Percentiles rank a stretch among this genome's conserved stretches.
Evolutionary conservation across 2,329 filamentous ascomycete species (phyloP).

Genomic region (Bertia moriformis): DNA sequence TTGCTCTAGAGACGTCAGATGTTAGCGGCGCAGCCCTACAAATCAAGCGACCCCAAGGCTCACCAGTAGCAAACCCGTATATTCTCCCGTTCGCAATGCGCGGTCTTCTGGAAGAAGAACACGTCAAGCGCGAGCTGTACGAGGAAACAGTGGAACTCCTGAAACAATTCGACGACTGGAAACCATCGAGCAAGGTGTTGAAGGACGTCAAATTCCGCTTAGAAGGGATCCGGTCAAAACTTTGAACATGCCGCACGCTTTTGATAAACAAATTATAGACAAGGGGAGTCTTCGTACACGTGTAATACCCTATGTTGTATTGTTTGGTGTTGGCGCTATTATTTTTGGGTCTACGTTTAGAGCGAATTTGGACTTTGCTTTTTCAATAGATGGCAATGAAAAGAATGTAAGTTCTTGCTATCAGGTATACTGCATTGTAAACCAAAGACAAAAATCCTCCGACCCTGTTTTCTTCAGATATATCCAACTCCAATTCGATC

Average conservation of each 20-base stretch:
- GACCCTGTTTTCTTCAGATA: no score
- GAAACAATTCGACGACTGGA: conserved; percentile 51
- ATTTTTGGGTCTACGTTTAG: no score
- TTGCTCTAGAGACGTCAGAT: conserved; percentile 29
- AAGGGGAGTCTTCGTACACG: no score
- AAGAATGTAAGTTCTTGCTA: no score
- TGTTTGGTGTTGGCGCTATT: no score
- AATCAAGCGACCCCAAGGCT: conserved; percentile 1
- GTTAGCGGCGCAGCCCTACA: conserved; percentile 5
- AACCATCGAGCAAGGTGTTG: conserved; percentile 44
- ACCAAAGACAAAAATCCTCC: no score
- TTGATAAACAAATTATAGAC: no score
- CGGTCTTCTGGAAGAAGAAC: conserved; percentile 49
- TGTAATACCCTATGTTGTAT: no score
- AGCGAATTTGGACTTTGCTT: no score
- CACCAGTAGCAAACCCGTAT: conserved; percentile 10
- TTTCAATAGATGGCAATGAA: no score
- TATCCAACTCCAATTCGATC: no score
- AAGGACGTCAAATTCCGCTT: conserved; percentile 55
- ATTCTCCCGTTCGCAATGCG: conserved; percentile 55
- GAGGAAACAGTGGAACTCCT: conserved; percentile 42
- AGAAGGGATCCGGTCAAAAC: conserved; percentile 49
- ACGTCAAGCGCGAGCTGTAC: conserved; percentile 40
- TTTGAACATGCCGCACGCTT: conserved; percentile 15
- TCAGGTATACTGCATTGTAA: no score